These are phyloP conservation scores for Boechera stricta DNA, from an alignment of 345 rosid genomes.

Conservation along the genomic window DNA sequence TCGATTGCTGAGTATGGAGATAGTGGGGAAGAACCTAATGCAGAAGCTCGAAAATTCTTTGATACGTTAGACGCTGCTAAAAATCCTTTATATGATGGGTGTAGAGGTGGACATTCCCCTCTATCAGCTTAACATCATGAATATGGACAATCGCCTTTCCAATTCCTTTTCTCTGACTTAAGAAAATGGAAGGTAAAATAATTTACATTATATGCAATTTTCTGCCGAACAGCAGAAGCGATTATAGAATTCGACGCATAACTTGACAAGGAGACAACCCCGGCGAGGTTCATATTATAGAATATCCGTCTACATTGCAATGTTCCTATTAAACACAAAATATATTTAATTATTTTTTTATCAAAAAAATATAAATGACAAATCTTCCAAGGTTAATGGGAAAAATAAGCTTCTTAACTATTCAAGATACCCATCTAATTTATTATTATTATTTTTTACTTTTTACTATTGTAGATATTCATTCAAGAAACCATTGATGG, in stretches of 20 bases:
- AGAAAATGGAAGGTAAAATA: background rate
- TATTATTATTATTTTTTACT: too few relatives aligned
- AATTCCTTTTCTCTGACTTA: background rate
- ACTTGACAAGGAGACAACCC: slow-evolving; percentile 30
- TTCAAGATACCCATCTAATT: too few relatives aligned
- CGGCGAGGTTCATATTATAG: slow-evolving; percentile 6
- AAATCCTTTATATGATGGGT: too few relatives aligned
- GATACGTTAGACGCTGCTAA: too few relatives aligned
- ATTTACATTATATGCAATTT: slow-evolving; percentile 25
- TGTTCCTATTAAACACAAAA: slow-evolving; percentile 21
- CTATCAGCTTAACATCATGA: background rate
- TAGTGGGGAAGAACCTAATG: too few relatives aligned
- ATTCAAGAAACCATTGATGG: too few relatives aligned
- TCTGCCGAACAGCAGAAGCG: background rate
- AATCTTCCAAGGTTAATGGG: background rate
- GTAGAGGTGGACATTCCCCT: too few relatives aligned
- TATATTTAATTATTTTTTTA: background rate
- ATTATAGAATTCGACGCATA: slow-evolving; percentile 19
- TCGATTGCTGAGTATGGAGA: too few relatives aligned
- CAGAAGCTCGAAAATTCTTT: too few relatives aligned
- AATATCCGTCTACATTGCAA: slow-evolving; percentile 20
- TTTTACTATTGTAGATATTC: too few relatives aligned
- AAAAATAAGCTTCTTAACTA: background rate
- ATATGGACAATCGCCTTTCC: background rate
- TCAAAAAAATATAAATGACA: background rate